Evolutionary conservation across 495 filamentous ascomycete genomes (phyloP), one percentile per base, ranked within the genome.

Genomic region (Glonium stellatum): DNA sequence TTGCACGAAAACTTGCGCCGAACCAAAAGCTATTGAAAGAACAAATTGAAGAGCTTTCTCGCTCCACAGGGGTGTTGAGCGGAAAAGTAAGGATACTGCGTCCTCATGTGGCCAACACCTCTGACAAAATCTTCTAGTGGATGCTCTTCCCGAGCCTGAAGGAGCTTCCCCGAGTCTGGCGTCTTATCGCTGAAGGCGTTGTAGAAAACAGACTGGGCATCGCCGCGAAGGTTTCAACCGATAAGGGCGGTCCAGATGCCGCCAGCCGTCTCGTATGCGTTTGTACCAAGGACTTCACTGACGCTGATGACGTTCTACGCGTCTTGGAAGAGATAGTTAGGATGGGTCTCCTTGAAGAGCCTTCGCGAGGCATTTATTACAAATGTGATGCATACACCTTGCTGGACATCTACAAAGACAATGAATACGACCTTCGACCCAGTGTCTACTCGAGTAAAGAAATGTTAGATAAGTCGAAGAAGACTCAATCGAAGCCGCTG

Each of bases 341-440:
- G 47, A 67, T 89, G 57, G 82, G 79, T 5, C 67, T 92, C 57
- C 76, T 86, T 19, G 75, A 60, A 15, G 59, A 58, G 18, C 58
- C 47, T 22, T 44, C 49, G 12, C 75, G 69, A 57, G 75, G 77
- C 13, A 81, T 95, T 53, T 92, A 87, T 61, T 95, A 95, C 71
- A 93, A 95, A 68, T 80, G 77, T 57, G 90, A 95, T 78, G 87
- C 83, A 0, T 92, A 82, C 63, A 92, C 90, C 1, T 74, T 85
- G 65, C 73, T 95, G 27, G 81, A 82, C 10, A 82, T 95, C 36
- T 79, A 77, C 39, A 74, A 76, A 1, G 77, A 79, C 10, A 96
- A 93, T 71, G 70, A 79, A 8, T 92, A 83, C 75, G 80, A 80
- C 34, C 74, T 95, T 48, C 80, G 78, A 67, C 82, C 87, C 39